Conservation (phyloP, 805 yeast species). For the Komagataella pseudopastoris region DNA sequence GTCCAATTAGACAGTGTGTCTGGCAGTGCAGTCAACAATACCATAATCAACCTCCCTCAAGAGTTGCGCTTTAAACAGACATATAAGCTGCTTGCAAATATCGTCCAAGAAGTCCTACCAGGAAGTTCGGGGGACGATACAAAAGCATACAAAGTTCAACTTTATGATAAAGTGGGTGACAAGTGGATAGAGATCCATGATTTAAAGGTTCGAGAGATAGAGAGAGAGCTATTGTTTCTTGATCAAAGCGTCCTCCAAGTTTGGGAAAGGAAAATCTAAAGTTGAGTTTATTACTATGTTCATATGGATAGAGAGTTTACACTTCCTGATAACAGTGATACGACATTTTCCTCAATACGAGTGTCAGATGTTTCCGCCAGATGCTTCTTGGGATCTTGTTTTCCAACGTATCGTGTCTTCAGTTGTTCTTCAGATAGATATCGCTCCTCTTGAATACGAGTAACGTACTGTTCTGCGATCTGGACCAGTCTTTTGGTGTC, state of each 20-base stretch:
- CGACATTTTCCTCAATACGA: constrained; percentile 81
- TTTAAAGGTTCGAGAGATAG: constrained; percentile 28
- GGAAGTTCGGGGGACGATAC: background rate
- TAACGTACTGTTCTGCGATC: constrained; percentile 80
- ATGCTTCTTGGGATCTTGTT: constrained; percentile 98
- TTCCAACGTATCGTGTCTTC: constrained; percentile 93
- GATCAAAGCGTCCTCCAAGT: constrained; percentile 54
- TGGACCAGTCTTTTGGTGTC: constrained; percentile 72
- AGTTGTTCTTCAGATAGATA: constrained; percentile 79
- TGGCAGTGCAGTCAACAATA: constrained; percentile 26
- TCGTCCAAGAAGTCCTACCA: constrained; percentile 23
- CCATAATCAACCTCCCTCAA: constrained; percentile 47
- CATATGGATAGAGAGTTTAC: constrained; percentile 77
- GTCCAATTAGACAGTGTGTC: background rate
- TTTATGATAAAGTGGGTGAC: constrained; percentile 22
- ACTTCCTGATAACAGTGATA: constrained; percentile 75
- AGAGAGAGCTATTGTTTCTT: constrained; percentile 46
- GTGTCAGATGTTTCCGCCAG: constrained; percentile 77
- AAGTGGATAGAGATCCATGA: constrained; percentile 53
- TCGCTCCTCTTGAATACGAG: constrained; percentile 85
- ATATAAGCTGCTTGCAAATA: constrained; percentile 35
- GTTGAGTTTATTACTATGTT: background rate
- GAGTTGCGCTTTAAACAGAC: constrained; percentile 18
- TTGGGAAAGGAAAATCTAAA: constrained; percentile 30
- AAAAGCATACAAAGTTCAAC: constrained; percentile 35